Base-by-base conservation (phyloP, 768 basidiomycete genomes). In the Kwoniella newhampshirensis region DNA sequence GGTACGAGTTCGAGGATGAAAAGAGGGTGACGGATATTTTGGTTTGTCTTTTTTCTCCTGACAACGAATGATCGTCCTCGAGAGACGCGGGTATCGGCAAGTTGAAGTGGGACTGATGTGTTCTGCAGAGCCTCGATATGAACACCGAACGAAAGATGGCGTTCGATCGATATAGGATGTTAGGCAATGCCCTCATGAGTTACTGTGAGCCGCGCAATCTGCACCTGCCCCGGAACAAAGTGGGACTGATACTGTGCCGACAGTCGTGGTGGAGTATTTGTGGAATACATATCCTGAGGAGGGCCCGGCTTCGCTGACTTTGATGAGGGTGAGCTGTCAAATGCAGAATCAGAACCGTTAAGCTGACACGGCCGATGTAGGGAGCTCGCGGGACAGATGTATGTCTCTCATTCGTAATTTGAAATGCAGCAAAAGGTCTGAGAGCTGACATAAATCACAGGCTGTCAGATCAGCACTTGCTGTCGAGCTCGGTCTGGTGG, bases 161-260 rank as follows among this genome's bases (percentile, higher is more conserved):
- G 1, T 58, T 53, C 27, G 54, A 59, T 15, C 47, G 57, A 39
- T 67, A 63, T 49, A 58, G 59, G 26, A 52, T 64, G 17, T 35
- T 71, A 3, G 69, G 69, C 0, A 64, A 71, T 44, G 67, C 69
- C 12, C 25, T 71, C 1, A 27, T 68, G 3, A 66, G 68, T 43
- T 68, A 62, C 40, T 59, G 69, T 71, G n/a, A n/a, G n/a, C 32
- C 50, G 69, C 62, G 2, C 25, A 15, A 18, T 28, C 18, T 26
- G 12, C 15, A 13, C 39, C 23, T 43, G 21, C 41, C 18, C 17
- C 13, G 18, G 2, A 13, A 27, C 15, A 39, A 30, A 30, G 3
- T 37, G 49, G 28, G 30, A 32, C 27, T 28, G 40, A 45, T 49
- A 21, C 17, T 39, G 6, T 40, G 39, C 17, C 7, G n/a, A 20